Base-by-base conservation (phyloP, 2,329 filamentous ascomycete species). In the Fusarium sp. region DNA sequence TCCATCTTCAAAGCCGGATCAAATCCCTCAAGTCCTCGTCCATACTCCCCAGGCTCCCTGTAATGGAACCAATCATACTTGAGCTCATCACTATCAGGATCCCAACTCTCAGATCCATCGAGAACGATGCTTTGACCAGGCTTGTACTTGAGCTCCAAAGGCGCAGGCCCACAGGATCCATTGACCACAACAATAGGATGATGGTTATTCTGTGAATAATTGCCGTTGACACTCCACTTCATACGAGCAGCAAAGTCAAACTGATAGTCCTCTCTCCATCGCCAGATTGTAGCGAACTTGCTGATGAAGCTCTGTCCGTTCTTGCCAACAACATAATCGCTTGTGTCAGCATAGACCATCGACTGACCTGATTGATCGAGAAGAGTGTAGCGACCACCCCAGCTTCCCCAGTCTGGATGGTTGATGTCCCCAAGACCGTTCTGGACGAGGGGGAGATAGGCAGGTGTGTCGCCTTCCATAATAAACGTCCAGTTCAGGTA, bases 231-330 rank as follows among this genome's bases (percentile, higher is more conserved):
- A 0, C n/a, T 58, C 65, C 65, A 68, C 14, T 44, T 42, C 64
- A 68, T 68, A 2, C 65, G 32, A 11, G 65, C 65, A 6, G 65
- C 58, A 44, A 68, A 68, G 32, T 68, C 65, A 2, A 25, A 54
- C 13, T 68, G 65, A 9, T 68, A 68, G 4, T 67, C 65, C 2
- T 47, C 16, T 0, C 64, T 58, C 65, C 65, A 68, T 22, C 64
- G 12, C 65, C 65, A 68, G 2, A 68, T 66, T 0, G 65, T 68
- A 1, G 58, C 65, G 18, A 64, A 67, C 3, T 67, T 58, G 47
- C 64, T 67, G 1, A 45, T 54, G 3, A 68, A 68, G 1, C 16
- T 44, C 20, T 58, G 25, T 0, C 64, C 65, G 6, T 68, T 63
- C 1, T 42, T 54, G 0, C 64, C 64, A 0, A 58, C 25, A 0